These are phyloP conservation scores for Paramecium tetraurelia DNA, from an alignment of 73 alveolate species.

Conservation along the genomic window DNA sequence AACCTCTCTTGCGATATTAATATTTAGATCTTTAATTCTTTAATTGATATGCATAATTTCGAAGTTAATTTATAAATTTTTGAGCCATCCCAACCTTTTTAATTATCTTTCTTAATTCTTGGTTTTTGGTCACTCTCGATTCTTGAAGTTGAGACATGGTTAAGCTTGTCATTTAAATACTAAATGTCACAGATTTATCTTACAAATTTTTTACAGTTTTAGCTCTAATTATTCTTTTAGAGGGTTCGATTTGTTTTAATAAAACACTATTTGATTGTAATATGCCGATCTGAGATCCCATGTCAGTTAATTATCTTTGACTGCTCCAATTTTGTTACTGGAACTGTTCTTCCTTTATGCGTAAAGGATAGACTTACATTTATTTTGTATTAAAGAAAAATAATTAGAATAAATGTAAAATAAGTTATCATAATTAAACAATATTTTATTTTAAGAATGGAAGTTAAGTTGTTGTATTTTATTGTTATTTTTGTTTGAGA, in stretches of 20 bases:
- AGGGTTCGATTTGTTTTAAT: background rate
- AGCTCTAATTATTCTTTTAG: background rate
- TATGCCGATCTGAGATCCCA: background rate
- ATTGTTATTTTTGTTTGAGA: background rate
- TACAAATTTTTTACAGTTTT: background rate
- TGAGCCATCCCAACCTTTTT: background rate
- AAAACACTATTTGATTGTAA: background rate
- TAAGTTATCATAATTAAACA: background rate
- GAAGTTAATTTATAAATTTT: background rate
- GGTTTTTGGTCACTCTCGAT: background rate
- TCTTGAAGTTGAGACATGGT: background rate
- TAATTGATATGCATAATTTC: background rate
- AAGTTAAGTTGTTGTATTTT: background rate
- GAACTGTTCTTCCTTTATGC: background rate
- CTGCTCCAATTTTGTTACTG: background rate
- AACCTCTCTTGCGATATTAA: background rate
- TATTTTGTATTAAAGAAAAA: background rate
- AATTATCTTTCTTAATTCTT: background rate
- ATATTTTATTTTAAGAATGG: background rate
- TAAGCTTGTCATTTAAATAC: background rate
- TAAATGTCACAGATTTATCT: background rate
- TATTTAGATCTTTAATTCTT: background rate
- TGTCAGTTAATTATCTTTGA: background rate
- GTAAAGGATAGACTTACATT: background rate
- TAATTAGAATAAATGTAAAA: background rate